A percentile compares a stretch with the other conserved stretches of the same genome.
These are phyloP conservation scores for Aspergillus sp. DNA, from an alignment of 2,329 filamentous ascomycete genomes.

Conservation along the genomic window DNA sequence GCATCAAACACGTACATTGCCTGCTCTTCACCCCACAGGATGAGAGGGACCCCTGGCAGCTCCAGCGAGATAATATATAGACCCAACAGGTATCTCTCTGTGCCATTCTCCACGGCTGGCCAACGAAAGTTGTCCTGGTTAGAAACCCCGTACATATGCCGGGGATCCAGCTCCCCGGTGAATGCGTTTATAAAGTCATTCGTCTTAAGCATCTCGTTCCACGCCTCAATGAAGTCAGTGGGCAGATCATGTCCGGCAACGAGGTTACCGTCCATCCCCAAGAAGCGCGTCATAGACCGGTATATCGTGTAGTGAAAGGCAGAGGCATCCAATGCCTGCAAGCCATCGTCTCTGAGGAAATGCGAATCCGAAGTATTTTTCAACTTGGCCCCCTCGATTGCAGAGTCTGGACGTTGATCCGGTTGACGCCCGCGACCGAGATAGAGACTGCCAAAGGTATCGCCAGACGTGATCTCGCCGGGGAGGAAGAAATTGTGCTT, in stretches of 20 bases:
- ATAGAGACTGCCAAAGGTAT: constrained; percentile 60
- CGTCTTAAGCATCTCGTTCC: constrained; percentile 57
- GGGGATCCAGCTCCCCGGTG: constrained; percentile 61
- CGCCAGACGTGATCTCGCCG: constrained; percentile 64
- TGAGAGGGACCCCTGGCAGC: constrained; percentile 60
- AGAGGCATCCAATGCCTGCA: constrained; percentile 57
- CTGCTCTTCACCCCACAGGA: constrained; percentile 67
- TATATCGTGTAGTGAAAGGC: constrained; percentile 66
- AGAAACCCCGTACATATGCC: constrained; percentile 64
- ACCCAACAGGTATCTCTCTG: constrained; percentile 57
- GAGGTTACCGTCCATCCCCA: constrained; percentile 60
- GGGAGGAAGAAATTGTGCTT: constrained; percentile 66
- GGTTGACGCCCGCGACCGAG: constrained; percentile 63
- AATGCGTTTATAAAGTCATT: constrained; percentile 63
- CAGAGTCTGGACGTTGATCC: constrained; percentile 49
- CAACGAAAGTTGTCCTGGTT: constrained; percentile 68
- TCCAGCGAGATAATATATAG: constrained; percentile 60
- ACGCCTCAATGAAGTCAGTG: constrained; percentile 55
- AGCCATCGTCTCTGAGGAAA: constrained; percentile 54
- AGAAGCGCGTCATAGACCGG: constrained; percentile 60
- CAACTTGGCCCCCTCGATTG: constrained; percentile 45
- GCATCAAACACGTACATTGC: constrained; percentile 64
- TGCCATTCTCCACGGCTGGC: constrained; percentile 59
- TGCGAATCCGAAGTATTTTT: constrained; percentile 46
- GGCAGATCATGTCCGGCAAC: constrained; percentile 55